phyloP scores from a whole-genome alignment of 768 basidiomycete species.

The Rhodosporidiobolus sp. region DNA sequence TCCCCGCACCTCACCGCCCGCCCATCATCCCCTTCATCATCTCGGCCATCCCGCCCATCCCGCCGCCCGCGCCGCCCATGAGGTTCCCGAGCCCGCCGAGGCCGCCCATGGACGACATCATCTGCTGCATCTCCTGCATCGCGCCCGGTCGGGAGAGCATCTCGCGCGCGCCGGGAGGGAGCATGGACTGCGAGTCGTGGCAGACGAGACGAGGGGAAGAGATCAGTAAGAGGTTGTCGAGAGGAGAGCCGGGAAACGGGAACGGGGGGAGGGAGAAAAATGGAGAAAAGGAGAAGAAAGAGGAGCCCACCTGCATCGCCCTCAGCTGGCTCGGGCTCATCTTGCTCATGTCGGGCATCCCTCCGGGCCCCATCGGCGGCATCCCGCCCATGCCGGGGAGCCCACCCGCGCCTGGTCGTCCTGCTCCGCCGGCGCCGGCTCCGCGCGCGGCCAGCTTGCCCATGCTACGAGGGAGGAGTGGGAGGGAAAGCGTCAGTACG shows the following conservation, averaged over 20 bases:
- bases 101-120: slow-evolving; percentile 85
- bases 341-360: slow-evolving; percentile 46
- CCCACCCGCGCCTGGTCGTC: slow-evolving; percentile 59
- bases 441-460: slow-evolving; percentile 78
- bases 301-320: slow-evolving; percentile 74
- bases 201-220: not conserved
- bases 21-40: slow-evolving; percentile 54
- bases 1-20: slow-evolving; percentile 38
- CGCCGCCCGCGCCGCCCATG: slow-evolving; percentile 44
- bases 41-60: slow-evolving; percentile 73
- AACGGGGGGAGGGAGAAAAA: not conserved
- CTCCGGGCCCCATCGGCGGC: slow-evolving; percentile 27
- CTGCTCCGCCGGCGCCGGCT: slow-evolving; percentile 81
- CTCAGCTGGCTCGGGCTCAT: slow-evolving; percentile 90
- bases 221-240: slow-evolving; percentile 18
- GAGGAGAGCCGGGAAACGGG: not conserved
- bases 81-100: slow-evolving; percentile 60
- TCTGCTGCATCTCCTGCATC: slow-evolving; percentile 65
- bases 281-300: not conserved
- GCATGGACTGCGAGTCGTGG: slow-evolving; percentile 62
- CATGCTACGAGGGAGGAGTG: slow-evolving; percentile 75
- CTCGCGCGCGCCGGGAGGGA: slow-evolving; percentile 76
- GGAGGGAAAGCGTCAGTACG: slow-evolving; percentile 22
- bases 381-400: slow-evolving; percentile 22
- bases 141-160: slow-evolving; percentile 33